These are phyloP conservation scores for Backusella westeae DNA, from an alignment of 192 early-diverging fungal species.

Conservation along the genomic window DNA sequence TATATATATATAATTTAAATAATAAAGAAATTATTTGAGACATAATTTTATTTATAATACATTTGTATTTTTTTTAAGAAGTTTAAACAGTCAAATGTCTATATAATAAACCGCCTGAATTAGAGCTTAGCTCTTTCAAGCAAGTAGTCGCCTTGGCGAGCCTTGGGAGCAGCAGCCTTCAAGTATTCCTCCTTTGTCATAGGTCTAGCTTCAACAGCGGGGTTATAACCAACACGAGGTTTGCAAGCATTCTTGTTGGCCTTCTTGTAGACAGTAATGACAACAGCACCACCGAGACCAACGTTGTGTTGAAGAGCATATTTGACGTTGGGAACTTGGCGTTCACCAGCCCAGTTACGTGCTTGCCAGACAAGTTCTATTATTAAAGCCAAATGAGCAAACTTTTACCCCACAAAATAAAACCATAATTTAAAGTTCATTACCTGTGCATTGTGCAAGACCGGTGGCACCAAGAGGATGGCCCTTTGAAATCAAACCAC, in stretches of 20 bases:
- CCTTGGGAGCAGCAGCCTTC: conserved; percentile 33
- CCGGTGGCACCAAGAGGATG: conserved; percentile 77
- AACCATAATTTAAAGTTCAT: not conserved
- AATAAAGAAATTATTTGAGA: not conserved
- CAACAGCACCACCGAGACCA: conserved; percentile 71
- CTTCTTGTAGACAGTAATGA: conserved; percentile 57
- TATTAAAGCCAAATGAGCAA: not conserved
- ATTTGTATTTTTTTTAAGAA: not conserved
- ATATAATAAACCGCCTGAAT: not conserved
- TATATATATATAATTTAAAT: not conserved
- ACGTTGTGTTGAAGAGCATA: conserved; percentile 73
- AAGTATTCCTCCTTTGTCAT: conserved; percentile 54
- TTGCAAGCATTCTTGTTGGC: conserved; percentile 4
- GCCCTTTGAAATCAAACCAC: conserved; percentile 74
- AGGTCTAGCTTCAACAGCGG: conserved; percentile 54
- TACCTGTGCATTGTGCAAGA: conserved; percentile 69
- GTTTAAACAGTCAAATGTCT: not conserved
- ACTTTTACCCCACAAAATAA: not conserved
- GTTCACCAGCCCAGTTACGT: conserved; percentile 61
- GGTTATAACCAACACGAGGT: conserved; percentile 54
- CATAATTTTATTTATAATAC: not conserved
- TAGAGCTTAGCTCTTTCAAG: conserved; percentile 30
- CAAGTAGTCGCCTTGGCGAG: conserved; percentile 1
- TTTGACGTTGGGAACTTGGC: conserved; percentile 63
- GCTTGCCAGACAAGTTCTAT: conserved; percentile 54